phyloP scores from a whole-genome alignment of 1,284 basidiomycete species.

The Ustilago crameri region DNA sequence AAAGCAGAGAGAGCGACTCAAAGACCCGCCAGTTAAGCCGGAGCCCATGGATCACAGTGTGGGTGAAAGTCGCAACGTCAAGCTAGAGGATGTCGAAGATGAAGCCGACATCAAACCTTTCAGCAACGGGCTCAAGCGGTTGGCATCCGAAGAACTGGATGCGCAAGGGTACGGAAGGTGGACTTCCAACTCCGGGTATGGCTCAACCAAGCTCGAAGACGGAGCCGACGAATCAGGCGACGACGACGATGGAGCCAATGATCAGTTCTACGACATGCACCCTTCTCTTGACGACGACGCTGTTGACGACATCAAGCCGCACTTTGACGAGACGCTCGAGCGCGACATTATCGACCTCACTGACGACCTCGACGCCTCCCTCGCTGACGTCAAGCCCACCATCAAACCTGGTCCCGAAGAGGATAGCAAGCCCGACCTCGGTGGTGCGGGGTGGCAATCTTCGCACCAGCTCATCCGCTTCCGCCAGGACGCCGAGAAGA shows the following conservation, averaged over 20 bases:
- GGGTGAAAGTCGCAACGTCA: slow-evolving; percentile 26
- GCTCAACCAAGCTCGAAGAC: not conserved
- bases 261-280: slow-evolving; percentile 23
- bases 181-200: not conserved
- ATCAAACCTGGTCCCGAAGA: slow-evolving; percentile 8
- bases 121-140: slow-evolving; percentile 20
- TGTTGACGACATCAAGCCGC: slow-evolving; percentile 22
- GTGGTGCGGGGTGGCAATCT: slow-evolving; percentile 37
- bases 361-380: not conserved
- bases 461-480: slow-evolving; percentile 46
- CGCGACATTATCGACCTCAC: slow-evolving; percentile 23
- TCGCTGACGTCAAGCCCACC: slow-evolving; percentile 8
- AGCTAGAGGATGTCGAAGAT: slow-evolving; percentile 40
- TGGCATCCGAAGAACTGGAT: slow-evolving; percentile 11
- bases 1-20: slow-evolving; percentile 27
- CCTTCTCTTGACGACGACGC: not conserved
- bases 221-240: slow-evolving; percentile 10
- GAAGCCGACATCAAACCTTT: slow-evolving; percentile 34
- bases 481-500: slow-evolving; percentile 44
- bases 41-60: not conserved
- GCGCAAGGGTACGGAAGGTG: slow-evolving; percentile 13
- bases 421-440: not conserved
- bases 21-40: slow-evolving; percentile 10
- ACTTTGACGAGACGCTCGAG: slow-evolving; percentile 30
- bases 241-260: slow-evolving; percentile 2